A percentile compares a stretch with the other conserved stretches of the same genome.
Evolutionary conservation across 352 stramenopile species (phyloP).

Genomic region (Phytophthora pluvialis): DNA sequence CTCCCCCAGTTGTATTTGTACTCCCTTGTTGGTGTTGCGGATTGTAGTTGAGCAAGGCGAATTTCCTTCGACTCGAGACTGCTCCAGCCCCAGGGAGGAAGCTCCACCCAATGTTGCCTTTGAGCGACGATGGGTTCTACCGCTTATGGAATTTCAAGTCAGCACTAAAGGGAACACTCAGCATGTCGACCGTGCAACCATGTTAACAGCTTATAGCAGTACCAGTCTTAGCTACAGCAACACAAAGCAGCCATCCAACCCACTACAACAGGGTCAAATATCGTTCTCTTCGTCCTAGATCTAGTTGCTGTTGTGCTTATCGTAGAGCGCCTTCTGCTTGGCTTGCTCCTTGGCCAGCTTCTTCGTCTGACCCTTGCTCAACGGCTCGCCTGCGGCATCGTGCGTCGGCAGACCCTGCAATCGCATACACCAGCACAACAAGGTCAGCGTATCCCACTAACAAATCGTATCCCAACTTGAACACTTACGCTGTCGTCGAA

Average conservation of each 20-base stretch:
- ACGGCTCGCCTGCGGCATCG: constrained; percentile 88
- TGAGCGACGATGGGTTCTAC: too few species aligned
- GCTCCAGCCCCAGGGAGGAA: too few species aligned
- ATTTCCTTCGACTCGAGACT: too few species aligned
- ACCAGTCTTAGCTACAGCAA: not conserved
- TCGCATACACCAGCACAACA: constrained; percentile 8
- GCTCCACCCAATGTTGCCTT: too few species aligned
- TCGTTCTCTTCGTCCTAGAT: not conserved
- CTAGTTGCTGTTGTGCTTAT: constrained; percentile 70
- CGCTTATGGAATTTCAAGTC: too few species aligned
- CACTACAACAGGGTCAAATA: constrained; percentile 1
- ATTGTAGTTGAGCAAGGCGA: too few species aligned
- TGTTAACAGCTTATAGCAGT: too few species aligned
- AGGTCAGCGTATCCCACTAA: constrained; percentile 8
- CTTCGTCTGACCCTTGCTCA: constrained; percentile 97
- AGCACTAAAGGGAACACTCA: too few species aligned
- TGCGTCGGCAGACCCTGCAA: constrained; percentile 95
- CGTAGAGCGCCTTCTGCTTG: constrained; percentile 95
- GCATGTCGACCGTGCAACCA: too few species aligned
- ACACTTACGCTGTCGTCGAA: constrained; percentile 88
- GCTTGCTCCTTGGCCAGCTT: constrained; percentile 97
- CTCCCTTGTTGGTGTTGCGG: too few species aligned
- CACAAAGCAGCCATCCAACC: constrained; percentile 1
- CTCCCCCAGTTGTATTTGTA: too few species aligned
- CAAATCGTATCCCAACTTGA: not conserved